These are phyloP conservation scores for Apiotrichum mycotoxinovorans DNA, from an alignment of 1,284 basidiomycete species.

Conservation along the genomic window DNA sequence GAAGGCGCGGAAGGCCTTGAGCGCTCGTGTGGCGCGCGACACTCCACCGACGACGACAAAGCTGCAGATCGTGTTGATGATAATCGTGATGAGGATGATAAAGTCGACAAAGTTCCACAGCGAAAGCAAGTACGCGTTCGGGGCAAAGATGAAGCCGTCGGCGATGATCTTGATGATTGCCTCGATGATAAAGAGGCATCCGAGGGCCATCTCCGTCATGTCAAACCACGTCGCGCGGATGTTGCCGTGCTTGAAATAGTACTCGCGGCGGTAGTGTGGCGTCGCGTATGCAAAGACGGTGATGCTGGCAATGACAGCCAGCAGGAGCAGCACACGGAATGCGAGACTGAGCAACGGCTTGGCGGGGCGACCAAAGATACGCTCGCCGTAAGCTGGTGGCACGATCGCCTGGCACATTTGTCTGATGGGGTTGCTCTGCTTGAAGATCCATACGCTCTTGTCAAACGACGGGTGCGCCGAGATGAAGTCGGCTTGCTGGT, in stretches of 20 bases:
- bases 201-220: constrained; percentile 72
- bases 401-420: constrained; percentile 79
- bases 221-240: constrained; percentile 81
- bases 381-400: constrained; percentile 74
- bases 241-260: constrained; percentile 62
- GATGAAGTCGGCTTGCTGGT: constrained; percentile 82
- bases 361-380: constrained; percentile 72
- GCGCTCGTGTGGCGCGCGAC: constrained; percentile 73
- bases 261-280: constrained; percentile 76
- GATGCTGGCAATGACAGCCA: constrained; percentile 78
- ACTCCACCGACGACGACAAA: constrained; percentile 76
- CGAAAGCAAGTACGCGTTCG: constrained; percentile 87
- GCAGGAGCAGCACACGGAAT: constrained; percentile 71
- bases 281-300: constrained; percentile 81
- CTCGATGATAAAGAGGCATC: constrained; percentile 73
- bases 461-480: constrained; percentile 86
- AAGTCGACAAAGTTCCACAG: constrained; percentile 93
- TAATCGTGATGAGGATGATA: constrained; percentile 73
- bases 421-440: constrained; percentile 73
- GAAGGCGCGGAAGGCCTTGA: constrained; percentile 86
- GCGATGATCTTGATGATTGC: constrained; percentile 85
- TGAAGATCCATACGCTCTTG: constrained; percentile 84
- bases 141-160: constrained; percentile 87
- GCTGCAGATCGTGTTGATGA: constrained; percentile 76
- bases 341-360: constrained; percentile 65